Percentiles rank a stretch among this genome's conserved stretches.
Evolutionary conservation across 208 protist genomes (phyloP).

Genomic region (Acanthamoeba divionensis): DNA sequence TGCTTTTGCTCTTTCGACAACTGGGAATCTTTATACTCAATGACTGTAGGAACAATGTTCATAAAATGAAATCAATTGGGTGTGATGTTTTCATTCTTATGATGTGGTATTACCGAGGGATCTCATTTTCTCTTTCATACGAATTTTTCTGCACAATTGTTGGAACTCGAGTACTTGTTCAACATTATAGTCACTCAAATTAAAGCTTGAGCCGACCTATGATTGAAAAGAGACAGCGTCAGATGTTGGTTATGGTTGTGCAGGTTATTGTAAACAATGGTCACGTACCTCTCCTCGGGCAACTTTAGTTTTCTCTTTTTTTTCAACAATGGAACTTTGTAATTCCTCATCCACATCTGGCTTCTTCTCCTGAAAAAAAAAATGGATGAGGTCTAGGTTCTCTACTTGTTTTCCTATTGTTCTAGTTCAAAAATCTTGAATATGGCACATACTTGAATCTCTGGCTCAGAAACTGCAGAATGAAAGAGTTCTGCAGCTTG

Average conservation of each 20-base stretch:
- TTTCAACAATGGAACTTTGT: not conserved
- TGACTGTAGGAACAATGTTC: not conserved
- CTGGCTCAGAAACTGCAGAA: not conserved
- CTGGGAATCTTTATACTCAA: conserved; percentile 36
- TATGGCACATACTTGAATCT: not conserved
- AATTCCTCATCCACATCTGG: not conserved
- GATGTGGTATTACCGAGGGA: not conserved
- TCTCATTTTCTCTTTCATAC: not conserved
- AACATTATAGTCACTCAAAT: not conserved
- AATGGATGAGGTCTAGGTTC: not conserved
- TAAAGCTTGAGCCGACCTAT: not conserved
- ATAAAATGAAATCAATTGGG: not conserved
- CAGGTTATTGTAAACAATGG: no score
- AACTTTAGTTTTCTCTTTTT: no score
- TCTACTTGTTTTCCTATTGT: not conserved
- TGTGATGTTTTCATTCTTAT: no score
- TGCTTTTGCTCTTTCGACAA: not conserved
- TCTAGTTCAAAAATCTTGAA: no score
- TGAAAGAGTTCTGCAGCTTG: conserved; percentile 2
- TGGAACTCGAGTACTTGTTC: not conserved
- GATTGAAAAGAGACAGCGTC: not conserved
- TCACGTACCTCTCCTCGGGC: no score
- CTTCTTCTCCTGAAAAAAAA: not conserved
- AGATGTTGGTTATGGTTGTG: no score
- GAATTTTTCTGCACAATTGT: not conserved